Evolutionary conservation across 495 filamentous ascomycete species (phyloP), one percentile per base, ranked within the genome.

Genomic region (Evansstolkia leycettana): DNA sequence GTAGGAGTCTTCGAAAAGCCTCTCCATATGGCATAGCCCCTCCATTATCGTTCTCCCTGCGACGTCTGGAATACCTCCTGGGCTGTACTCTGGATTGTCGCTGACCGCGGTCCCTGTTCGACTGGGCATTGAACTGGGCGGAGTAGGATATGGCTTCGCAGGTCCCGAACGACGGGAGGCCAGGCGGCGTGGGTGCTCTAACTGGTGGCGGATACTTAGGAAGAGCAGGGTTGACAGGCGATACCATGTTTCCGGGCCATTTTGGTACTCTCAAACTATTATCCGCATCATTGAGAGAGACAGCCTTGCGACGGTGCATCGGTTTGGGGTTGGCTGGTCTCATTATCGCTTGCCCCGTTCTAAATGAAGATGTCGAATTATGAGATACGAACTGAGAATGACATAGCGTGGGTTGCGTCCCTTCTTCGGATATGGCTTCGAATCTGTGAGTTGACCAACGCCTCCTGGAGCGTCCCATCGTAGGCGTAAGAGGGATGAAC

Each of bases 111-210:
- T 17, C 28, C 25, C 29, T 28, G 8, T 36, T 28, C 7, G 42
- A 37, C 1, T 17, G 42, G 18, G 35, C 38, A n/a, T 29, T 28
- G 17, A 57, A 55, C 13, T 45, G 59, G 6, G 50, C 40, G 17
- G 57, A 48, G 39, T 48, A 59, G 12, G 42, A 40, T 6, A 64
- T 37, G 5, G 67, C 67, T 45, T 67, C 64, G 13, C 47, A 52
- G 8, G 58, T 57, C 17, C 60, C 57, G 37, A 70, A 70, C 1
- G 61, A 62, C 1, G 67, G 67, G 24, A 70, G 41, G 1, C 65
- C 62, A 1, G 65, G 64, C 17, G 67, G 67, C 7, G 67, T 70
- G 4, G 64, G 60, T 7, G 45, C 36, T 37, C 67, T 48, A 18
- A 43, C 41, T 5, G 65, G 65, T 17, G 65, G 61, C 28, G 62